Evolutionary conservation across 441 rosid species (phyloP).

Genomic region (Syzygium malaccense): DNA sequence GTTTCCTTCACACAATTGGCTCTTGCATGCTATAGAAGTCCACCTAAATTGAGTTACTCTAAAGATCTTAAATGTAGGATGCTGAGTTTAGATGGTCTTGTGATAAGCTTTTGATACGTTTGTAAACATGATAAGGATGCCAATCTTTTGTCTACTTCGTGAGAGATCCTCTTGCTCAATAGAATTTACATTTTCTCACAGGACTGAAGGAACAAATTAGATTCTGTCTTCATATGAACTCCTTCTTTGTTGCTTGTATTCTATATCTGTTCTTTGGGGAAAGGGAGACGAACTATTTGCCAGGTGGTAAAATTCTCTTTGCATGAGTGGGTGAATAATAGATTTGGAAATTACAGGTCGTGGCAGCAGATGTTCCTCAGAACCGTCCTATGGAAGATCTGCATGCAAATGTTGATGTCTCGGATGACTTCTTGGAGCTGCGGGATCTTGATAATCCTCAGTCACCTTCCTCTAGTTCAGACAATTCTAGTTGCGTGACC

Average conservation of each 20-base stretch:
- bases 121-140: background rate
- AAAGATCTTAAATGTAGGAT: background rate
- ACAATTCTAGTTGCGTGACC: constrained; percentile 42
- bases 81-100: background rate
- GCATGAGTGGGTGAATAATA: background rate
- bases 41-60: background rate
- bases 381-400: constrained; percentile 10
- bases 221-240: background rate
- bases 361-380: constrained; percentile 11
- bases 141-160: background rate
- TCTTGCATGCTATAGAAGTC: background rate
- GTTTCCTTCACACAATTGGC: background rate
- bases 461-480: constrained; percentile 44
- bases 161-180: background rate
- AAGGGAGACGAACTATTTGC: background rate
- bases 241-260: background rate
- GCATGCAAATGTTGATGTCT: constrained; percentile 5
- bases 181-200: background rate
- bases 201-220: background rate
- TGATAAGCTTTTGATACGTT: background rate
- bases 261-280: background rate
- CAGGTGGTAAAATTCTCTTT: background rate
- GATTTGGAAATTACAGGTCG: background rate
- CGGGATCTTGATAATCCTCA: constrained; percentile 32
- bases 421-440: constrained; percentile 40